Base-by-base conservation (phyloP, 2,329 filamentous ascomycete species). In the Nemania serpens region DNA sequence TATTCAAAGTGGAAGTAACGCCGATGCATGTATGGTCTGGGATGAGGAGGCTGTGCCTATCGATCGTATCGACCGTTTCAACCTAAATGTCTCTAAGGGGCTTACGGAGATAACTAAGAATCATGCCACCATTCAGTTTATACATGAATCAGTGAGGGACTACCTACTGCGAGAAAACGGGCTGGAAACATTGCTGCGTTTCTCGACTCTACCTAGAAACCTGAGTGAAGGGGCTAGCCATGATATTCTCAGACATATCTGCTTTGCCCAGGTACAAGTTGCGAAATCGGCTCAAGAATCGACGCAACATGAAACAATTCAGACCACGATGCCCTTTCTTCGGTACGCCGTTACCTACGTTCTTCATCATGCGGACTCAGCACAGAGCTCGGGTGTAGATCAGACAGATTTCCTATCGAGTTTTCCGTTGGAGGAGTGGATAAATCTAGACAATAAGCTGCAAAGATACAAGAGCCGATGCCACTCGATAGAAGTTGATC, bases 121-220 rank as follows among this genome's bases (percentile, higher is more conserved):
- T 10, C 0, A 22, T 0, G 64, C 68, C 0, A 77, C 66, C 0
- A 77, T 84, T 0, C 82, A 85, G 58, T 85, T 84, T 65, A 83
- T 84, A 3, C 81, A 84, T 42, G 80, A 83, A 62, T 82, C 81
- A 0, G 79, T 84, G 0, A 68, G 74, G 0, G 81, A 83, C n/a
- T 83, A 79, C 43, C 72, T 84, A 0, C 29, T 81, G 2, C 73
- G 73, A 3, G 75, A 76, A 1, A 63, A 69, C 0, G 77, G 77
- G 0, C 62, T 78, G 0, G 18, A 61, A 0, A 61, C 6, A 13
- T 17, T 64, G 15, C 17, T 63, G 2, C 6, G 69, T 1, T 33
- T 76, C 0, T 33, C n/a, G 36, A 29, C 15, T 17, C 17, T 18
- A 22, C 29, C 6, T 2, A 52, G 4, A 9, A 33, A 41, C 46